Evolutionary conservation across 2,329 filamentous ascomycete species (phyloP).

Genomic region (Fusarium sp.): DNA sequence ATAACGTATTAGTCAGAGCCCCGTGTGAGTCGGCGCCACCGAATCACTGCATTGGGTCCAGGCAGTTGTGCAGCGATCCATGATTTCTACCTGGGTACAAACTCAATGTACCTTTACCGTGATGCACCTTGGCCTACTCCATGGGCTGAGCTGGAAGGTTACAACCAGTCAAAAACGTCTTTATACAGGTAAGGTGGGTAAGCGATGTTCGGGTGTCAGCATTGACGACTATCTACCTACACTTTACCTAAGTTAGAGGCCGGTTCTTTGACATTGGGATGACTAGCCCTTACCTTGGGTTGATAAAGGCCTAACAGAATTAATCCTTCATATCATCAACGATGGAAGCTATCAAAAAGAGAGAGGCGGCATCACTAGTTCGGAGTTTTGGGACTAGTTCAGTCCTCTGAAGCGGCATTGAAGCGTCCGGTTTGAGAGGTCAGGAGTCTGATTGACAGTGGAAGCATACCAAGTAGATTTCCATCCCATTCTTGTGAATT

Average conservation of each 20-base stretch:
- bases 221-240: background rate
- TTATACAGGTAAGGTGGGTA: background rate
- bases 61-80: background rate
- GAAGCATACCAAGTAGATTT: background rate
- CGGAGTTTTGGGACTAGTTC: background rate
- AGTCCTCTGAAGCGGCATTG: background rate
- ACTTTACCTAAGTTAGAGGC: background rate
- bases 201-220: background rate
- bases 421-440: background rate
- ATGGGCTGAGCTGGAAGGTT: background rate
- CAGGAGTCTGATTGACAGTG: background rate
- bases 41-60: background rate
- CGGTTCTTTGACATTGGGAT: background rate
- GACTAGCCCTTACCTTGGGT: background rate
- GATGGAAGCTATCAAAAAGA: background rate
- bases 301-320: background rate
- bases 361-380: background rate
- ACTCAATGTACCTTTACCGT: background rate
- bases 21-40: background rate
- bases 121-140: background rate
- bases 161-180: background rate
- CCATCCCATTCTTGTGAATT: background rate
- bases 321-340: background rate
- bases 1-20: constrained; percentile 27
- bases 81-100: background rate